phyloP scores from a whole-genome alignment of 768 basidiomycete genomes.

The Lentinus tigrinus region DNA sequence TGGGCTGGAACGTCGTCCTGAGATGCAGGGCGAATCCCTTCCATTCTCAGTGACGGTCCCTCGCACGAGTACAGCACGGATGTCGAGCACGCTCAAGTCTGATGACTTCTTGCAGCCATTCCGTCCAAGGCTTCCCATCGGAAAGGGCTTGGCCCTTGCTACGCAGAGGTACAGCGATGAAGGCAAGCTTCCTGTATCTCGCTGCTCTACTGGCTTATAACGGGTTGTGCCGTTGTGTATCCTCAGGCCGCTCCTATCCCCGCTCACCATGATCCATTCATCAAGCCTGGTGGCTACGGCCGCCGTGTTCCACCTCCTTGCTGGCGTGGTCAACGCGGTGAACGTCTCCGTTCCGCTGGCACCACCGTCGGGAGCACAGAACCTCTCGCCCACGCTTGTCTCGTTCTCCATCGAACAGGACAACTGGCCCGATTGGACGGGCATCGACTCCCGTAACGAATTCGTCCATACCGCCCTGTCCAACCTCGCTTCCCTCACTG shows the following conservation, averaged over 20 bases:
- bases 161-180: background rate
- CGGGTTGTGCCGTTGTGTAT: background rate
- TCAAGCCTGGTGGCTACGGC: background rate
- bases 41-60: background rate
- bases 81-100: background rate
- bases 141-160: background rate
- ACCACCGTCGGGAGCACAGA: slow-evolving; percentile 35
- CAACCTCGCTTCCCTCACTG: slow-evolving; percentile 53
- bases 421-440: slow-evolving; percentile 68
- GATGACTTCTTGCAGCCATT: background rate
- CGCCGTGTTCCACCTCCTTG: background rate
- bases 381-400: slow-evolving; percentile 46
- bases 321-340: slow-evolving; percentile 10
- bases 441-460: slow-evolving; percentile 46
- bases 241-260: background rate
- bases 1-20: background rate
- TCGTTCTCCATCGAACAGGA: slow-evolving; percentile 74
- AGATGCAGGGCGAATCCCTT: background rate
- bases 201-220: background rate
- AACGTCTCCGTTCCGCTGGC: slow-evolving; percentile 41
- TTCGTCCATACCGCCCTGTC: slow-evolving; percentile 62
- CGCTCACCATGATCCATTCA: background rate
- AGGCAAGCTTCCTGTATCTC: background rate
- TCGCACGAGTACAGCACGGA: background rate
- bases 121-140: background rate